Conservation (phyloP, 345 rosid species). For the Toxicodendron radicans region DNA sequence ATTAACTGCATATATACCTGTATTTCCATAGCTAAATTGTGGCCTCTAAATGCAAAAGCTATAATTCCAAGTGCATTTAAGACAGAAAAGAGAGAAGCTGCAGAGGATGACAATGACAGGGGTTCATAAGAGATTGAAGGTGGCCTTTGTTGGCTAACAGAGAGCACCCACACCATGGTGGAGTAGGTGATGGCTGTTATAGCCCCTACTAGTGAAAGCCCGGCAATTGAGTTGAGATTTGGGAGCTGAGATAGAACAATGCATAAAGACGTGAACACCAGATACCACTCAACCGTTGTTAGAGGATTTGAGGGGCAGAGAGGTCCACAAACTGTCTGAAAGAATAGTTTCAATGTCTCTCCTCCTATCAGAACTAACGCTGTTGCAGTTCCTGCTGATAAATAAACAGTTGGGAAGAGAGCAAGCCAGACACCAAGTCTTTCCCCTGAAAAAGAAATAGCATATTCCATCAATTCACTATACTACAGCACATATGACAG, state of each 20-base stretch:
- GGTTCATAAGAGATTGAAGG: constrained; percentile 75
- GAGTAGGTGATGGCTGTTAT: constrained; percentile 88
- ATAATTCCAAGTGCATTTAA: constrained; percentile 92
- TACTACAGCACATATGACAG: background rate
- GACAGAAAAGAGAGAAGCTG: constrained; percentile 65
- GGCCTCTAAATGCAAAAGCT: constrained; percentile 94
- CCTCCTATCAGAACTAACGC: constrained; percentile 92
- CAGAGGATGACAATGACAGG: constrained; percentile 54
- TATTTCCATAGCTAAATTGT: constrained; percentile 84
- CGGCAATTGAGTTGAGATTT: constrained; percentile 94
- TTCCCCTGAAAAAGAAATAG: constrained; percentile 54
- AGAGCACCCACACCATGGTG: constrained; percentile 96
- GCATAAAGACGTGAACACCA: constrained; percentile 92
- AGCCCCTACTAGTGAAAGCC: constrained; percentile 92
- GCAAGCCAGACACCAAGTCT: constrained; percentile 92
- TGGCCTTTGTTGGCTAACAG: constrained; percentile 91
- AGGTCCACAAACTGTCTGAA: constrained; percentile 95
- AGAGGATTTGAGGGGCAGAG: constrained; percentile 82
- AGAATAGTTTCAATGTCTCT: constrained; percentile 91
- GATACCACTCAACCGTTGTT: constrained; percentile 93
- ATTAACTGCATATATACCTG: constrained; percentile 48
- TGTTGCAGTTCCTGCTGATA: constrained; percentile 98
- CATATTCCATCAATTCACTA: background rate
- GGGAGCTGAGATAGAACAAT: constrained; percentile 96
- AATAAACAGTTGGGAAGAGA: constrained; percentile 85